These are phyloP conservation scores for Xenoacremonium recifei DNA, from an alignment of 2,329 filamentous ascomycete genomes.

Conservation along the genomic window DNA sequence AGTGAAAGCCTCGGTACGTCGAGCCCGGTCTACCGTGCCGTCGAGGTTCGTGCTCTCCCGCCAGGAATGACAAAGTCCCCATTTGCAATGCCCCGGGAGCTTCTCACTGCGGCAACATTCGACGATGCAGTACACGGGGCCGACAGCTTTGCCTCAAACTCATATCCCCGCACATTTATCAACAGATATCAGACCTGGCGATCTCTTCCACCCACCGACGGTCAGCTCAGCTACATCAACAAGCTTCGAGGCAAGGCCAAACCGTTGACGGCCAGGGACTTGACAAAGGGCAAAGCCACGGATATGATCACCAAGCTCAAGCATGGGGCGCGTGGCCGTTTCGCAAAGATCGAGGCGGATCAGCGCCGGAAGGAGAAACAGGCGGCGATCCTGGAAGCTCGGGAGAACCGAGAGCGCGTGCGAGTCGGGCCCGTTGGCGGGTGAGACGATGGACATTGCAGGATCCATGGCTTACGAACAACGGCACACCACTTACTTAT, in stretches of 20 bases:
- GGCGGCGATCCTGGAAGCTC: constrained; percentile 35
- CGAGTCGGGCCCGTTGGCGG: constrained; percentile 51
- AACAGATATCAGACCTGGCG: constrained; percentile 69
- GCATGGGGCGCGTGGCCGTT: constrained; percentile 72
- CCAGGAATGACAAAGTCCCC: constrained; percentile 49
- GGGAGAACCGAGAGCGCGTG: constrained; percentile 50
- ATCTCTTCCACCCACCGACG: constrained; percentile 57
- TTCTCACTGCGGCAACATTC: constrained; percentile 67
- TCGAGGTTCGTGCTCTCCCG: constrained; percentile 49
- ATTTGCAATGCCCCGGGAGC: constrained; percentile 65
- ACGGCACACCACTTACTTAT: too few relatives aligned
- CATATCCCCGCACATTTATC: constrained; percentile 69
- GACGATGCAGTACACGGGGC: constrained; percentile 77
- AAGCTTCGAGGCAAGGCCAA: constrained; percentile 55
- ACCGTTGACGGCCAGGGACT: constrained; percentile 49
- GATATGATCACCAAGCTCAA: constrained; percentile 94
- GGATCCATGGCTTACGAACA: too few relatives aligned
- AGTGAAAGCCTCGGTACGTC: constrained; percentile 19
- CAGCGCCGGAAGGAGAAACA: constrained; percentile 49
- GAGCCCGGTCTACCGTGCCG: constrained; percentile 38
- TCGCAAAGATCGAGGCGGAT: constrained; percentile 48
- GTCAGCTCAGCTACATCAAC: constrained; percentile 69
- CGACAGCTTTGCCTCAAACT: constrained; percentile 72
- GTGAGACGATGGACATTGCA: too few relatives aligned
- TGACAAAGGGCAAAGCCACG: constrained; percentile 77